These are phyloP conservation scores for Bryoglossum gracile DNA, from an alignment of 495 filamentous ascomycete species.

Conservation along the genomic window DNA sequence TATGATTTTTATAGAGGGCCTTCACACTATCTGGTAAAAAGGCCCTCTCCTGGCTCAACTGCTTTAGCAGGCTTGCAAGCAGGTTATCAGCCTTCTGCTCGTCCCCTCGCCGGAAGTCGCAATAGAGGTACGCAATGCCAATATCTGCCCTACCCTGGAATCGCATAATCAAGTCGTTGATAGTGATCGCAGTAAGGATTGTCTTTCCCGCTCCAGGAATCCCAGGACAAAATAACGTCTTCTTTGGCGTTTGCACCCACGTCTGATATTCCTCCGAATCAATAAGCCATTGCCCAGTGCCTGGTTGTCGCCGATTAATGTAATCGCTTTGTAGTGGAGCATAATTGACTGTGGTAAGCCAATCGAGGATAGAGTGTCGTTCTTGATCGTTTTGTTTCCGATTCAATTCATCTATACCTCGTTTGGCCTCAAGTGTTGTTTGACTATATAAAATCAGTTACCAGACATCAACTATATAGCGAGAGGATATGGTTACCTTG, in stretches of 20 bases:
- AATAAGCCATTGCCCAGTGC: conserved; percentile 36
- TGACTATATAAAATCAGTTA: neutral
- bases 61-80: conserved; percentile 32
- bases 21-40: conserved; percentile 22
- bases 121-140: conserved; percentile 36
- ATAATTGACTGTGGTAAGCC: conserved; percentile 26
- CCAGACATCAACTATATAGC: neutral
- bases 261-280: conserved; percentile 27
- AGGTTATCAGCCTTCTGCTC: conserved; percentile 28
- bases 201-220: conserved; percentile 34
- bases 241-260: conserved; percentile 27
- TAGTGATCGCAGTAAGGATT: conserved; percentile 24
- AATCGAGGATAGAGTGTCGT: conserved; percentile 19
- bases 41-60: conserved; percentile 26
- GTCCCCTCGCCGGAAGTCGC: conserved; percentile 28
- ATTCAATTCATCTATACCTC: neutral
- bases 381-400: conserved; percentile 8
- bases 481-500: too few relatives aligned
- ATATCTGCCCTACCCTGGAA: conserved; percentile 20
- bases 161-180: conserved; percentile 27
- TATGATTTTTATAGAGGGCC: conserved; percentile 21
- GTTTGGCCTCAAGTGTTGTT: too few relatives aligned
- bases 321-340: conserved; percentile 30
- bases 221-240: conserved; percentile 27
- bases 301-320: conserved; percentile 29